Conservation (phyloP, 1,139 yeast genomes). For the Kodamaea sp. region DNA sequence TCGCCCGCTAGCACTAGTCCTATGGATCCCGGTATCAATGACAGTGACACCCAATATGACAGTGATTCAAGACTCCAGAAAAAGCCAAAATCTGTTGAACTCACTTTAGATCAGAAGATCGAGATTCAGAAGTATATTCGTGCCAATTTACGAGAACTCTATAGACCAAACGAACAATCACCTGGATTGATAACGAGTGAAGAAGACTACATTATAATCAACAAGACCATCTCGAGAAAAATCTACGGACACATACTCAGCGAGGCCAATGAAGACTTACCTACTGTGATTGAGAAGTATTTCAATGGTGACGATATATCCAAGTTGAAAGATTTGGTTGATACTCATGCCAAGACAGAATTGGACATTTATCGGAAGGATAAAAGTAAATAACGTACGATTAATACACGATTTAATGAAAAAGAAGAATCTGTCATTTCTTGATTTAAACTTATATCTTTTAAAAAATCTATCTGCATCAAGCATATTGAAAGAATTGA, state of each 20-base stretch:
- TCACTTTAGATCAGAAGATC: slow-evolving; percentile 48
- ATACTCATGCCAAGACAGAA: slow-evolving; percentile 25
- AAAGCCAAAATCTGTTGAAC: slow-evolving; percentile 13
- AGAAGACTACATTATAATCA: slow-evolving; percentile 36
- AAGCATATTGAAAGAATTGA: too few relatives aligned
- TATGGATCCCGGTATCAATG: slow-evolving; percentile 8
- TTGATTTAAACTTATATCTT: too few relatives aligned
- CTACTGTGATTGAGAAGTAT: slow-evolving; percentile 16
- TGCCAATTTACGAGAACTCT: slow-evolving; percentile 48
- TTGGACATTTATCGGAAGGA: too few relatives aligned
- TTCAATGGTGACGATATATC: slow-evolving; percentile 18
- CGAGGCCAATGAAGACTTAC: slow-evolving; percentile 11
- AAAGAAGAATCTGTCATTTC: too few relatives aligned
- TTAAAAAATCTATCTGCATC: too few relatives aligned
- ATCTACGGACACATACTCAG: slow-evolving; percentile 38
- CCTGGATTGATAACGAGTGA: slow-evolving; percentile 24
- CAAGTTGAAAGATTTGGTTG: slow-evolving; percentile 25
- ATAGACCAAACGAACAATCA: slow-evolving; percentile 27
- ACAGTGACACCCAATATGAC: slow-evolving; percentile 18
- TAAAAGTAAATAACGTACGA: too few relatives aligned
- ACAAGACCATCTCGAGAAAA: slow-evolving; percentile 43
- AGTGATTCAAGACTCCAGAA: slow-evolving; percentile 8
- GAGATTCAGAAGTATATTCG: slow-evolving; percentile 57
- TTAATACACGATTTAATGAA: too few relatives aligned
- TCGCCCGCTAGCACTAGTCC: slow-evolving; percentile 15